Evolutionary conservation across 805 yeast species (phyloP).

Genomic region (Pichia sporocuriosa): DNA sequence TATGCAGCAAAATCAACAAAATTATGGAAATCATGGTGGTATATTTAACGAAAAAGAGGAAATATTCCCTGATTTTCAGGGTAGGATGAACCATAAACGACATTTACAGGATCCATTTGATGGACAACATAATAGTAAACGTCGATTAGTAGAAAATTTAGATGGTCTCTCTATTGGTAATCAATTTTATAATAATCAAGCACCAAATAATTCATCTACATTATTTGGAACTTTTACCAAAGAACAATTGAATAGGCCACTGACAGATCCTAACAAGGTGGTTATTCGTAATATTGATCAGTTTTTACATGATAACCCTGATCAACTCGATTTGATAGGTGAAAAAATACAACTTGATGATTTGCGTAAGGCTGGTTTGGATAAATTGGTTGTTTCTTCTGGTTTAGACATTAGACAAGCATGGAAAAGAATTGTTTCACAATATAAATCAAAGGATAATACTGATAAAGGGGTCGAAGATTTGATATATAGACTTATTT

Average conservation of each 20-base stretch:
- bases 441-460: constrained; percentile 6
- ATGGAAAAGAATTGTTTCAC: constrained; percentile 9
- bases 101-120: constrained; percentile 5
- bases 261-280: constrained; percentile 12
- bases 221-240: constrained; percentile 10
- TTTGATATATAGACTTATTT: constrained; percentile 10
- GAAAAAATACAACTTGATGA: constrained; percentile 11
- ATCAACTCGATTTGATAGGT: constrained; percentile 13
- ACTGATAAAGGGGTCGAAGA: constrained; percentile 4
- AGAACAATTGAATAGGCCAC: constrained; percentile 8
- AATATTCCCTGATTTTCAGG: too few species aligned
- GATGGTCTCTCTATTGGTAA: constrained; percentile 6
- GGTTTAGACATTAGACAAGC: constrained; percentile 11
- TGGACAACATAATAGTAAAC: constrained; percentile 7
- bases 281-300: constrained; percentile 19
- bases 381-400: constrained; percentile 13
- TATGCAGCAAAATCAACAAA: too few species aligned
- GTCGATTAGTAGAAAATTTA: constrained; percentile 13
- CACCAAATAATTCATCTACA: background rate
- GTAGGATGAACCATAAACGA: constrained; percentile 8
- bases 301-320: constrained; percentile 18
- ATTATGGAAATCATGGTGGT: too few species aligned
- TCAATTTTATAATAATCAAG: background rate
- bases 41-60: too few species aligned
- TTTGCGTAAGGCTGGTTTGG: constrained; percentile 8